Percentiles rank a stretch among this genome's conserved stretches.
Evolutionary conservation across 169 alveolate genomes (phyloP).

Genomic region (Plasmodium chabaudi): DNA sequence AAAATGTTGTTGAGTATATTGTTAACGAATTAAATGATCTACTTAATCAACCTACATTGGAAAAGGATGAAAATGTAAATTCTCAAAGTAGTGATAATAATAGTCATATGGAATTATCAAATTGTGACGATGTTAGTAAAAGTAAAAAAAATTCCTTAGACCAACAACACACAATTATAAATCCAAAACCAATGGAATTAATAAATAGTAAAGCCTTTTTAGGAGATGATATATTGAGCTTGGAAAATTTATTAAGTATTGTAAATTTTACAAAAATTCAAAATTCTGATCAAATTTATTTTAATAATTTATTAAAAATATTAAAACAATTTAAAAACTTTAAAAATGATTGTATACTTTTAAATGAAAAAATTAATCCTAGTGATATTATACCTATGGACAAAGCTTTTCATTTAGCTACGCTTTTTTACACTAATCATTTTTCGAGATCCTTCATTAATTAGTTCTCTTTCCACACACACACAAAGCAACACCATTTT

Average conservation of each 20-base stretch:
- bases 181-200: slow-evolving; percentile 10
- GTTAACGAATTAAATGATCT: slow-evolving; percentile 16
- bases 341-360: slow-evolving; percentile 17
- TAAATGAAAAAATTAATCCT: slow-evolving; percentile 36
- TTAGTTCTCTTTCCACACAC: not conserved
- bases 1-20: slow-evolving; percentile 28
- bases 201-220: slow-evolving; percentile 21
- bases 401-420: slow-evolving; percentile 31
- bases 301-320: slow-evolving; percentile 37
- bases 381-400: slow-evolving; percentile 22
- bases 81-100: not conserved
- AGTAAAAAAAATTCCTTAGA: not conserved
- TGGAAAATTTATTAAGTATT: slow-evolving; percentile 29
- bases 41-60: slow-evolving; percentile 4
- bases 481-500: not conserved
- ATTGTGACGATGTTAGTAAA: not conserved
- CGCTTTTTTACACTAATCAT: slow-evolving; percentile 37
- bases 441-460: not conserved
- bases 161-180: not conserved
- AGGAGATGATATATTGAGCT: slow-evolving; percentile 12
- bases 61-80: not conserved
- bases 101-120: not conserved
- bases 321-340: slow-evolving; percentile 42
- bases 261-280: slow-evolving; percentile 53
- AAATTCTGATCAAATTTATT: slow-evolving; percentile 59